A percentile compares a stretch with the other conserved stretches of the same genome.
Evolutionary conservation across 2,329 filamentous ascomycete genomes (phyloP).

Genomic region (Leptographium lundbergii): DNA sequence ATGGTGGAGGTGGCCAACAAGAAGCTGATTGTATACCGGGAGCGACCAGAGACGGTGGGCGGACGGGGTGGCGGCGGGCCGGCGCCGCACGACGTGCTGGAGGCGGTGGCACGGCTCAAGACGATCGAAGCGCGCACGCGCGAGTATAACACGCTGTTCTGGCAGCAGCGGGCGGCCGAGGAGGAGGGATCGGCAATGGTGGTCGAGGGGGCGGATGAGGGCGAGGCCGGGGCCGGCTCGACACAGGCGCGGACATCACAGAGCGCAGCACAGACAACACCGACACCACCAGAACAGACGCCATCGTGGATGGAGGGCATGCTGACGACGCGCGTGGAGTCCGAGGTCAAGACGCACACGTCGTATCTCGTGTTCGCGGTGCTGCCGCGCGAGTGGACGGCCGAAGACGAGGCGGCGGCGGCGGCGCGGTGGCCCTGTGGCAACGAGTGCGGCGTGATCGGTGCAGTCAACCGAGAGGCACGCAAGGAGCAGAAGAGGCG

Average conservation of each 20-base stretch:
- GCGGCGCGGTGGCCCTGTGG: constrained; percentile 51
- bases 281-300: not conserved
- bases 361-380: constrained; percentile 94
- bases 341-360: constrained; percentile 89
- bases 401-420: constrained; percentile 63
- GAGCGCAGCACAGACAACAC: not conserved
- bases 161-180: constrained; percentile 6
- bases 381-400: constrained; percentile 74
- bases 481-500: constrained; percentile 46
- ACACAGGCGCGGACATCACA: not conserved
- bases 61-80: constrained; percentile 47
- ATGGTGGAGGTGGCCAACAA: constrained; percentile 84
- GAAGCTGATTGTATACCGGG: constrained; percentile 68
- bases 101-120: constrained; percentile 61
- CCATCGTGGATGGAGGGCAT: constrained; percentile 57
- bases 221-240: not conserved
- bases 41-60: constrained; percentile 59
- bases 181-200: constrained; percentile 9
- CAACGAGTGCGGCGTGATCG: constrained; percentile 38
- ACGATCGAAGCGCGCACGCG: constrained; percentile 59
- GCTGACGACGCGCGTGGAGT: constrained; percentile 68
- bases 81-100: constrained; percentile 60
- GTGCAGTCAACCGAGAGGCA: constrained; percentile 38
- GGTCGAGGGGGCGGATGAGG: constrained; percentile 2
- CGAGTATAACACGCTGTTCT: constrained; percentile 33